Percentiles rank a stretch among this genome's conserved stretches.
These are phyloP conservation scores for Cytauxzoon felis DNA, from an alignment of 169 alveolate genomes.

Conservation along the genomic window DNA sequence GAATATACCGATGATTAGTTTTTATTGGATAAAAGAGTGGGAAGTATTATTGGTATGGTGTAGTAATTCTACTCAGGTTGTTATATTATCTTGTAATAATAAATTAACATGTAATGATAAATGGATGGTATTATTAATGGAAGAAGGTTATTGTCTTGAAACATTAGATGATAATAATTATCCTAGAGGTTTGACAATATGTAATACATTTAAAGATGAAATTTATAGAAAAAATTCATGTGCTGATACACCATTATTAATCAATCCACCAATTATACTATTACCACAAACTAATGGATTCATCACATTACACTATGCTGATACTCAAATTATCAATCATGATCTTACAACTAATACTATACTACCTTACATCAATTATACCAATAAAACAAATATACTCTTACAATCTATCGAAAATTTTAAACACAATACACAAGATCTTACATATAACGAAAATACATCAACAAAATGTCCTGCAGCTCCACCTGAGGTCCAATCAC, in stretches of 20 bases:
- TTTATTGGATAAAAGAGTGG: constrained; percentile 34
- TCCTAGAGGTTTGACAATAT: constrained; percentile 23
- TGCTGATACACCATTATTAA: constrained; percentile 43
- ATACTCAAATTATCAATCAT: constrained; percentile 8
- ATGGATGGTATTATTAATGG: constrained; percentile 41
- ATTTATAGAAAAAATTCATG: constrained; percentile 29
- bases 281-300: constrained; percentile 25
- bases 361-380: constrained; percentile 5
- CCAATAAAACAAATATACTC: no score
- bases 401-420: no score
- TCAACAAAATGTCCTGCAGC: no score
- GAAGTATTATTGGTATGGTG: constrained; percentile 32
- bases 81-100: constrained; percentile 5
- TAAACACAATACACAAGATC: no score
- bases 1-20: no score
- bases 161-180: constrained; percentile 8
- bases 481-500: no score
- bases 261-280: constrained; percentile 25
- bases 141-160: constrained; percentile 48
- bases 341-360: not conserved
- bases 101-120: constrained; percentile 2
- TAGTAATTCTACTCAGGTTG: constrained; percentile 31
- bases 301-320: constrained; percentile 32
- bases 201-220: constrained; percentile 26
- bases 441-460: no score